Conservation (phyloP, 352 stramenopile genomes). For the Pythium plurisporium region DNA sequence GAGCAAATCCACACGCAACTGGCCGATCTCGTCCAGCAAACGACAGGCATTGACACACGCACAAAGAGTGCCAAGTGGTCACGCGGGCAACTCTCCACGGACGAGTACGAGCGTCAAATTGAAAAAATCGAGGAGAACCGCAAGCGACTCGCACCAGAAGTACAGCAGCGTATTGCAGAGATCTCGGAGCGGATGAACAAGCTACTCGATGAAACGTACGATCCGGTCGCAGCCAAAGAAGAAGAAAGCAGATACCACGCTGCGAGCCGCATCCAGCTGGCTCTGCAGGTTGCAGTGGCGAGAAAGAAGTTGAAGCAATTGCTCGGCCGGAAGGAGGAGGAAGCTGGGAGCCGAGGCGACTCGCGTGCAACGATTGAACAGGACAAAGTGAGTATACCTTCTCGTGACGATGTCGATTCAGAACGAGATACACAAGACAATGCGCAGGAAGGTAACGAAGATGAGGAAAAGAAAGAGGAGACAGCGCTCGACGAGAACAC, state of each 20-base stretch:
- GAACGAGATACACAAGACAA: neutral
- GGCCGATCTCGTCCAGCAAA: constrained; percentile 14
- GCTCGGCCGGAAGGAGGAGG: constrained; percentile 16
- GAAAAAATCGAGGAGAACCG: constrained; percentile 21
- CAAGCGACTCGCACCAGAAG: constrained; percentile 21
- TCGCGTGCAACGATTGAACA: constrained; percentile 5
- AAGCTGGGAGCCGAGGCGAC: neutral
- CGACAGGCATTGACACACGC: constrained; percentile 13
- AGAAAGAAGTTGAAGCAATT: constrained; percentile 42
- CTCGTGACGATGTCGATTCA: neutral
- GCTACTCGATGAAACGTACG: constrained; percentile 38
- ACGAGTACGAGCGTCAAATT: constrained; percentile 28
- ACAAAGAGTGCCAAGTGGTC: constrained; percentile 21
- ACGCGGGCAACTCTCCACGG: constrained; percentile 17
- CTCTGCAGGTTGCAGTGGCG: constrained; percentile 37
- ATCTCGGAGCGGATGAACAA: constrained; percentile 32
- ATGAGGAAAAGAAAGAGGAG: constrained; percentile 4
- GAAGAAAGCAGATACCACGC: constrained; percentile 23
- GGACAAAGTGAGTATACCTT: constrained; percentile 5
- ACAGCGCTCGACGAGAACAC: neutral
- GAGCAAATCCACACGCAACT: constrained; percentile 12
- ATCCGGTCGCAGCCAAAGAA: constrained; percentile 22
- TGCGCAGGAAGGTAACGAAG: neutral
- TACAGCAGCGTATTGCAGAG: constrained; percentile 39
- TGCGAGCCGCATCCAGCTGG: constrained; percentile 40